Base-by-base conservation (phyloP, 345 rosid species). In the Dipteronia dyeriana region DNA sequence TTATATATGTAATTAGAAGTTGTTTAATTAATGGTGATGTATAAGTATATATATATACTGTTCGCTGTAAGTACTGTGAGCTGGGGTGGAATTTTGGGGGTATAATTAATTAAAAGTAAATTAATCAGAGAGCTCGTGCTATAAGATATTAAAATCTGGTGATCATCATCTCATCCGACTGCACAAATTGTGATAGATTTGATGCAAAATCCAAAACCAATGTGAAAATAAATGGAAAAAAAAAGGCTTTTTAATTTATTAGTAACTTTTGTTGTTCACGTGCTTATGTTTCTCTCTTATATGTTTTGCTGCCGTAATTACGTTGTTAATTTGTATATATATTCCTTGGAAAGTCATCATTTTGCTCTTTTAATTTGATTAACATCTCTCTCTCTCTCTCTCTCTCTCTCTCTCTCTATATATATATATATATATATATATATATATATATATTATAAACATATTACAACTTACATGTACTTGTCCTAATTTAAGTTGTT, bases 181-280 rank as follows among this genome's bases (percentile, higher is more conserved):
- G 38, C 4, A 80, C 88, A 84, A 81, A 82, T 83, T 81, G 75
- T 80, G 84, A 71, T 70, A 67, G 81, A 87, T 89, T 7, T 76
- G 45, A 71, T 78, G 75, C 63, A 59, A 71, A 76, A 78, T 80
- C 79, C 66, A 47, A 69, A 53, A 61, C 49, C n/a, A 66, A 29
- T 71, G 63, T 71, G 64, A 54, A 51, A 51, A 7, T 43, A 29
- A 29, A 7, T 43, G 8, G 1, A 43, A 41, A 41, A 49, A 49
- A 53, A 53, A 53, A 53, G 5, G n/a, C 57, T 53, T 53, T 53
- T 53, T 16, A 43, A 41, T 7, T 9, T 8, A 41, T 7, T 7
- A 41, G 22, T 13, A 73, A 73, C 54, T 16, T 56, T 59, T 43
- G 34, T 60, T 22, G 29, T 62, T 74, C 76, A 62, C 76, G 76